Percentiles rank a stretch among this genome's conserved stretches.
Evolutionary conservation across 2,329 filamentous ascomycete species (phyloP).

Genomic region (Nigrospora osmanthi): DNA sequence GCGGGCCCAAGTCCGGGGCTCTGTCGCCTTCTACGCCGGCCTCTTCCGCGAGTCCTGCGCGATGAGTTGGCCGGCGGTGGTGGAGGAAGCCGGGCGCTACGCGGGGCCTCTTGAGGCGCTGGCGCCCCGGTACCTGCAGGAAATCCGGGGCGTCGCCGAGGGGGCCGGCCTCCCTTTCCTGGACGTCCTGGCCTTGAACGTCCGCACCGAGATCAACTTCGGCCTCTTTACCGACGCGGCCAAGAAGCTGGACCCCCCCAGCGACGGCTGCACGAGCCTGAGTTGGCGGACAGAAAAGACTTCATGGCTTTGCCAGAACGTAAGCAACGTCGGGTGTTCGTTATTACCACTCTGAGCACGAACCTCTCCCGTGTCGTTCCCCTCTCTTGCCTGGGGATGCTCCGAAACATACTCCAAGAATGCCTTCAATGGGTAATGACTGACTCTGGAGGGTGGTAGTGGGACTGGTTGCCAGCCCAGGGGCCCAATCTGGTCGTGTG

Average conservation of each 20-base stretch:
- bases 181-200: slow-evolving; percentile 50
- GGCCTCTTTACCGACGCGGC: slow-evolving; percentile 35
- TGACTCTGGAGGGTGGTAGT: slow-evolving; percentile 22
- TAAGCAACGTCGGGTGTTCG: background rate
- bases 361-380: no score
- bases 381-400: no score
- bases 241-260: slow-evolving; percentile 9
- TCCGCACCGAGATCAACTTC: slow-evolving; percentile 49
- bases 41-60: slow-evolving; percentile 24
- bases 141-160: slow-evolving; percentile 44
- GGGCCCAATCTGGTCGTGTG: slow-evolving; percentile 39
- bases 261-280: slow-evolving; percentile 48
- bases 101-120: slow-evolving; percentile 29
- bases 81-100: slow-evolving; percentile 33
- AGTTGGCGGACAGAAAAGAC: slow-evolving; percentile 27
- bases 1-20: slow-evolving; percentile 19
- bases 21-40: slow-evolving; percentile 25
- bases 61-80: slow-evolving; percentile 22
- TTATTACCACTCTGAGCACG: no score
- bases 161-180: slow-evolving; percentile 35
- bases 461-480: slow-evolving; percentile 50
- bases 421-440: no score
- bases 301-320: no score
- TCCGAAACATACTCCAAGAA: no score
- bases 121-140: slow-evolving; percentile 28